A percentile compares a stretch with the other conserved stretches of the same genome.
phyloP scores from a whole-genome alignment of 768 basidiomycete species.

The Leccinum rimulosum region DNA sequence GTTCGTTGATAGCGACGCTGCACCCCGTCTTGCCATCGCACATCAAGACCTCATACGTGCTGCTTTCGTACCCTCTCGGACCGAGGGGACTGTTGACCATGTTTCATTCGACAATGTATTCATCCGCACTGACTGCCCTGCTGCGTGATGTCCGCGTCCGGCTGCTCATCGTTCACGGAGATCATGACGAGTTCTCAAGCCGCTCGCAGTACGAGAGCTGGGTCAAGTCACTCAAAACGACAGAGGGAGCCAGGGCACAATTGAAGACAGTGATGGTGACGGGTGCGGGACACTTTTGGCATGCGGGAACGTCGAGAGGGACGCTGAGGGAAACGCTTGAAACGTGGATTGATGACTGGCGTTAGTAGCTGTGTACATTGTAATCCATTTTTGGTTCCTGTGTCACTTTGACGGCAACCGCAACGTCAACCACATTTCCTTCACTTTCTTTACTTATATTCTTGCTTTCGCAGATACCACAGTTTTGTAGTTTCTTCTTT shows the following conservation, averaged over 20 bases:
- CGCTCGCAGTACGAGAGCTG: slow-evolving; percentile 53
- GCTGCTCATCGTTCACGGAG: slow-evolving; percentile 65
- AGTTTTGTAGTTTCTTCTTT: slow-evolving; percentile 15
- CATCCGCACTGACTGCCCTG: slow-evolving; percentile 47
- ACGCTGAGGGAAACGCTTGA: slow-evolving; percentile 19
- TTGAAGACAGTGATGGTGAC: slow-evolving; percentile 38
- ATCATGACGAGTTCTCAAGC: slow-evolving; percentile 69
- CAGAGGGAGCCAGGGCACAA: slow-evolving; percentile 23
- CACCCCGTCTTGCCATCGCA: slow-evolving; percentile 50
- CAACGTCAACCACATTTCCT: slow-evolving; percentile 26
- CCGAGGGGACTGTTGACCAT: slow-evolving; percentile 66
- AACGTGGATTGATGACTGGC: slow-evolving; percentile 14
- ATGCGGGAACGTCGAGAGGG: slow-evolving; percentile 30
- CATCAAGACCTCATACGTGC: slow-evolving; percentile 59
- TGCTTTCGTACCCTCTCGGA: slow-evolving; percentile 76
- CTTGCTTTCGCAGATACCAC: slow-evolving; percentile 9
- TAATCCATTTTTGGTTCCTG: slow-evolving; percentile 1
- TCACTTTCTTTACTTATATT: slow-evolving; percentile 3
- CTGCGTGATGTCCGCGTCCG: slow-evolving; percentile 44
- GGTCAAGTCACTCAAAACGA: slow-evolving; percentile 39
- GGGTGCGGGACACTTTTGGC: slow-evolving; percentile 70
- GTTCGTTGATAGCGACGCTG: slow-evolving; percentile 68
- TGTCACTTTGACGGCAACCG: slow-evolving; percentile 22
- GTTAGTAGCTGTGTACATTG: no score
- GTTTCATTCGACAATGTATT: slow-evolving; percentile 59